Percentiles rank a stretch among this genome's conserved stretches.
phyloP scores from a whole-genome alignment of 345 rosid genomes.

The thale cress (Arabidopsis thaliana) region DNA sequence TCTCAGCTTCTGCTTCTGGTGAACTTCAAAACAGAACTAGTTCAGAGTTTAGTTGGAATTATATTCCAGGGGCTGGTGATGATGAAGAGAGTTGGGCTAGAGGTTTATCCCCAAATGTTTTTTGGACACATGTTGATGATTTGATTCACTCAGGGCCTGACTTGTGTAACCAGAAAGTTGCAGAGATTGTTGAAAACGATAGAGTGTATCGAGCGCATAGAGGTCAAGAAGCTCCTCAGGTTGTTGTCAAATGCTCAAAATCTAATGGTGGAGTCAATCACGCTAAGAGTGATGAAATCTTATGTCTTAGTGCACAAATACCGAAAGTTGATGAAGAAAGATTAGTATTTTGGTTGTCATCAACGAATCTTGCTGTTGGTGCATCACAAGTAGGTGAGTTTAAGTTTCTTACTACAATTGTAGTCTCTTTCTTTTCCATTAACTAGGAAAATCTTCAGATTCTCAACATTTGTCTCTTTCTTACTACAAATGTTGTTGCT shows the following conservation, averaged over 20 bases:
- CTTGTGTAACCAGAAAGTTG: constrained; percentile 81
- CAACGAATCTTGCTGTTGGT: constrained; percentile 71
- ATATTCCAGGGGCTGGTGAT: constrained; percentile 96
- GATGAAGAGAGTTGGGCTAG: constrained; percentile 99
- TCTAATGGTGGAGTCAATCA: constrained; percentile 16
- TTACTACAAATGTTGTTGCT: not conserved
- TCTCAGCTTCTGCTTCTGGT: constrained; percentile 69
- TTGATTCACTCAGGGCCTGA: constrained; percentile 74
- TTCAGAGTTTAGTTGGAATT: constrained; percentile 91
- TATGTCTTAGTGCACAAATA: constrained; percentile 39
- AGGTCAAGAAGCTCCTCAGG: constrained; percentile 74
- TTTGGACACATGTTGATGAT: constrained; percentile 79
- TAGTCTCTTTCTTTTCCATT: too few relatives aligned
- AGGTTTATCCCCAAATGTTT: constrained; percentile 76
- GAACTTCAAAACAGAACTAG: constrained; percentile 54
- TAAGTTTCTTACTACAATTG: not conserved
- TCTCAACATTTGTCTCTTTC: not conserved
- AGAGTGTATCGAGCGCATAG: constrained; percentile 82
- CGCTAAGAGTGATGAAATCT: constrained; percentile 27
- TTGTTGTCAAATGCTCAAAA: constrained; percentile 52
- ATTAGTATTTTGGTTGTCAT: constrained; percentile 66
- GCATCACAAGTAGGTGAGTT: constrained; percentile 59
- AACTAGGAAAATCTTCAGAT: not conserved
- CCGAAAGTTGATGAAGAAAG: constrained; percentile 42
- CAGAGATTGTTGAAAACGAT: constrained; percentile 82